Conservation (phyloP, 169 alveolate species). For the Blepharisma undulans region DNA sequence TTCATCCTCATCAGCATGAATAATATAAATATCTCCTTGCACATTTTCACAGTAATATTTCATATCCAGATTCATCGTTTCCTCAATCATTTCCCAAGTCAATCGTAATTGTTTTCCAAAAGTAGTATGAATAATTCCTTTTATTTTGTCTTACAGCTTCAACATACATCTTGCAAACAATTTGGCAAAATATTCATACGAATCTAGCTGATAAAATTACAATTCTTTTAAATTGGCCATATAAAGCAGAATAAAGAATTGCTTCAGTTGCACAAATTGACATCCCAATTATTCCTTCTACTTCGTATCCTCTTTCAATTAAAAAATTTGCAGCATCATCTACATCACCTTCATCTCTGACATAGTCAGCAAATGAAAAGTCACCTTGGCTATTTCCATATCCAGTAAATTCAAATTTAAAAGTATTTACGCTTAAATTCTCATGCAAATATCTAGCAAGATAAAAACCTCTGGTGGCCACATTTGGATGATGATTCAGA, state of each 20-base stretch:
- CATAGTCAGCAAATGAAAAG: background rate
- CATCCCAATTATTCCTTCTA: background rate
- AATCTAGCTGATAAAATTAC: background rate
- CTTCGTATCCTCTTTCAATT: background rate
- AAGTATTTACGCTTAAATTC: background rate
- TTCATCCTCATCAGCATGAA: background rate
- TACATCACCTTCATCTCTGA: background rate
- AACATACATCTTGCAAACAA: background rate
- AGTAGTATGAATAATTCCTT: background rate
- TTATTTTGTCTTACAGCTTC: background rate
- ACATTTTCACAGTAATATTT: background rate
- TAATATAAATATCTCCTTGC: background rate
- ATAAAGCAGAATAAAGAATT: slow-evolving; percentile 8
- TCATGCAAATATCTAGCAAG: background rate
- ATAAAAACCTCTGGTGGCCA: background rate
- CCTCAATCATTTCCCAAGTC: no score
- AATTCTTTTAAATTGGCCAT: background rate
- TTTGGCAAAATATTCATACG: background rate
- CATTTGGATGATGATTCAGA: background rate
- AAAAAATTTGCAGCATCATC: background rate
- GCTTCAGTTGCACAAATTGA: background rate
- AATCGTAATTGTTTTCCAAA: no score
- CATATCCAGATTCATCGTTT: background rate
- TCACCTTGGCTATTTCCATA: background rate
- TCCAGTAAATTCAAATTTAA: background rate